Percentiles rank a stretch among this genome's conserved stretches.
Conservation (phyloP, 306 rosid species). For the Prunus armeniaca region DNA sequence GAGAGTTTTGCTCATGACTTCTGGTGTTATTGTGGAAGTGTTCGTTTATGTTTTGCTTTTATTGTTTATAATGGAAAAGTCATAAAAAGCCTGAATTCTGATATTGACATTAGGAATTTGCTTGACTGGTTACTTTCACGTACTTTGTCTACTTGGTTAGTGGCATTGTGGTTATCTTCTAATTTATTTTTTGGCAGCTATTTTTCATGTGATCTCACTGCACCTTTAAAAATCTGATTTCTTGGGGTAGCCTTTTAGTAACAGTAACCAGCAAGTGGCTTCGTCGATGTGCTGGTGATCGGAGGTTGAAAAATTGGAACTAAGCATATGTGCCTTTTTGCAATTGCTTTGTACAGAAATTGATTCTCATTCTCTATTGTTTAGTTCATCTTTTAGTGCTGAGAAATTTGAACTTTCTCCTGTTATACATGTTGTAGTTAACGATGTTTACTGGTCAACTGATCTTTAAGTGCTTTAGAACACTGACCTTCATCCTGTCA, state of each 20-base stretch:
- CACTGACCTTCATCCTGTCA: background rate
- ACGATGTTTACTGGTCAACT: background rate
- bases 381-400: background rate
- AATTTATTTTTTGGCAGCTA: background rate
- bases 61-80: background rate
- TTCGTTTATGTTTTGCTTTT: too few species aligned
- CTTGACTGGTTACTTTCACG: too few species aligned
- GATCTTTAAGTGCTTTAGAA: background rate
- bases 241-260: background rate
- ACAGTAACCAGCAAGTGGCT: background rate
- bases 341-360: background rate
- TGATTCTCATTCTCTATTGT: background rate
- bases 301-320: background rate
- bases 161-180: background rate
- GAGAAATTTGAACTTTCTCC: background rate
- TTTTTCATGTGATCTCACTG: background rate
- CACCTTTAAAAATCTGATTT: background rate
- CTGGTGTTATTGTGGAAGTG: background rate
- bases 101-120: too few species aligned
- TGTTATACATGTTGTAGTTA: background rate
- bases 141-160: background rate
- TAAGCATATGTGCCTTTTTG: background rate
- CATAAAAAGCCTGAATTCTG: background rate
- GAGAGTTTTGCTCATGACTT: background rate
- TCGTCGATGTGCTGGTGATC: background rate